Evolutionary conservation across 2,329 filamentous ascomycete species (phyloP), one percentile per base, ranked within the genome.

Genomic region (Xylariales sp.): DNA sequence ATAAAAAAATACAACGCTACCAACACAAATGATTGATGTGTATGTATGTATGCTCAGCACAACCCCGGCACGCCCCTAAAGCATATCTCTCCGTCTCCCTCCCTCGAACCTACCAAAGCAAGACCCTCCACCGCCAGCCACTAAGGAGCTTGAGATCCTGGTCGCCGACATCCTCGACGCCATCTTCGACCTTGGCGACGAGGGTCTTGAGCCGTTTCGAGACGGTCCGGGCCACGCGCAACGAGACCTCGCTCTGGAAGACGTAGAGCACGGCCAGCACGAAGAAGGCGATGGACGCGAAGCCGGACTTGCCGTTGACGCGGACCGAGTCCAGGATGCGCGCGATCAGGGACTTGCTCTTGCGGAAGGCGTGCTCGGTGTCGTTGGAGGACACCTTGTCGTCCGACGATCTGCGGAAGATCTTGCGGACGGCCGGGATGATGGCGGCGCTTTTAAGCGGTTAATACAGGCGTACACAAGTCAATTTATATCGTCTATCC

Each of bases 201-300:
- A 89, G 80, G 54, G 80, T 80, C 78, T 82, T 85, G 55, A 88
- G 73, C 34, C 86, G 78, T 75, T 83, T 85, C 36, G 81, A 80
- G 18, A 87, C 76, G 3, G 86, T 88, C 73, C 80, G 81, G 10
- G 85, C 85, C 3, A 87, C 85, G 4, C 86, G 82, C 54, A 89
- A 74, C 60, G 84, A 81, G 23, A 89, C 86, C 75, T 89, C 87
- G 74, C 86, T 87, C 72, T 84, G 83, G 69, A 89, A 89, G 12
- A 89, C 82, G 74, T 87, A 88, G 46, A 89, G 78, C 23, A 87
- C 83, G 2, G 85, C 83, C 69, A 88, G 84, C 2, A 89, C 85
- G 39, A 89, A 83, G 69, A 86, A 83, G 8, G 84, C 83, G 9
- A 88, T 69, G 43, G 82, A 83, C 0, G 86, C 85, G 32, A 87